Percentiles rank a stretch among this genome's conserved stretches.
These are phyloP conservation scores for Thelephora ganbajun DNA, from an alignment of 768 basidiomycete species.

Conservation along the genomic window DNA sequence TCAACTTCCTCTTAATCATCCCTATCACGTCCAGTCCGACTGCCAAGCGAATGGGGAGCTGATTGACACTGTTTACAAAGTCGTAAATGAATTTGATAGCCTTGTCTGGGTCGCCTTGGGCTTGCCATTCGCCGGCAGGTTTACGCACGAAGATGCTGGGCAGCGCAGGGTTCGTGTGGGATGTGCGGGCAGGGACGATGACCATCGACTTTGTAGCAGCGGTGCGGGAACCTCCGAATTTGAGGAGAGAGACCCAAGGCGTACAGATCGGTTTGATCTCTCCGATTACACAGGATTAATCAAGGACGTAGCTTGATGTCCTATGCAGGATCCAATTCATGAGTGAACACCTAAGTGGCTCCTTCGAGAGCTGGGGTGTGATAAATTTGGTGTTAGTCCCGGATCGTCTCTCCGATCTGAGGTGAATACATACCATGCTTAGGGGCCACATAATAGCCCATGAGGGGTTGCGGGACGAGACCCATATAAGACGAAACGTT, in stretches of 20 bases:
- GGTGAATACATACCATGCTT: conserved; percentile 4
- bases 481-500: conserved; percentile 4
- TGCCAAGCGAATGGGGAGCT: too few relatives aligned
- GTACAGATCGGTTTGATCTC: neutral
- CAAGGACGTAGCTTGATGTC: conserved; percentile 7
- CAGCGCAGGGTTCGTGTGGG: neutral
- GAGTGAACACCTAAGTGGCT: conserved; percentile 7
- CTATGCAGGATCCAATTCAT: conserved; percentile 9
- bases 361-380: conserved; percentile 5
- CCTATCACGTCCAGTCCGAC: too few relatives aligned
- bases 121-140: neutral
- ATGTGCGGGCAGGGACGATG: neutral
- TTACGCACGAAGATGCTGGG: neutral
- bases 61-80: too few relatives aligned
- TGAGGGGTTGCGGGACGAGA: neutral
- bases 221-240: conserved; percentile 5
- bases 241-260: conserved; percentile 6
- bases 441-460: conserved; percentile 3
- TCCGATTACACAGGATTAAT: neutral
- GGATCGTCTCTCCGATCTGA: neutral
- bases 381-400: neutral
- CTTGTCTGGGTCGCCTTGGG: conserved; percentile 7
- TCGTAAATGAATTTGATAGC: neutral
- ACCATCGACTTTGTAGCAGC: neutral
- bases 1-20: too few relatives aligned